A percentile compares a stretch with the other conserved stretches of the same genome.
Conservation (phyloP, 1,284 basidiomycete genomes). For the Pterulicium gracile region DNA sequence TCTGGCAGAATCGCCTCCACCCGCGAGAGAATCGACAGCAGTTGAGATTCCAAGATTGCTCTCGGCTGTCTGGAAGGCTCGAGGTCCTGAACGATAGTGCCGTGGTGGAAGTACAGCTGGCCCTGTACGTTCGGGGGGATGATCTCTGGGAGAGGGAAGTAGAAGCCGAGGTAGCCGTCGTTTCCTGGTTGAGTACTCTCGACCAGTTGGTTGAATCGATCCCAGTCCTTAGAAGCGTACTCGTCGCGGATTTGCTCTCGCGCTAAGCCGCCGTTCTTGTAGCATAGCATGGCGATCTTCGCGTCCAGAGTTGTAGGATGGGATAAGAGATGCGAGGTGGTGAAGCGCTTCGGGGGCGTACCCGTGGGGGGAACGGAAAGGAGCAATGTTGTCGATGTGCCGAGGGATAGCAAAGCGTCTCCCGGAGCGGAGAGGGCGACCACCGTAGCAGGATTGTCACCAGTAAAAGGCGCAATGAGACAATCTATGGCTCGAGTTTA, state of each 20-base stretch:
- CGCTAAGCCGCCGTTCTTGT: constrained; percentile 77
- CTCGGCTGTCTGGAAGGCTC: constrained; percentile 42
- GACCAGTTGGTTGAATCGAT: constrained; percentile 60
- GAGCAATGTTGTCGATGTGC: constrained; percentile 84
- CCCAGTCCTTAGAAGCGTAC: constrained; percentile 58
- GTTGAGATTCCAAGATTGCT: constrained; percentile 81
- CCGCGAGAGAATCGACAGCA: constrained; percentile 68
- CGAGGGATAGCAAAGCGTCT: constrained; percentile 84
- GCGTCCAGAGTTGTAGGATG: constrained; percentile 53
- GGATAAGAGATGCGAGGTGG: constrained; percentile 62
- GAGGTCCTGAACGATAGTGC: constrained; percentile 11
- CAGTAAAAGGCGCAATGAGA: constrained; percentile 77
- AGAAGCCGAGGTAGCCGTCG: constrained; percentile 52
- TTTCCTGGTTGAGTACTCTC: constrained; percentile 49
- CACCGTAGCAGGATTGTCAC: constrained; percentile 87
- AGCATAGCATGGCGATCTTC: constrained; percentile 73
- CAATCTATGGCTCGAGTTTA: too few relatives aligned
- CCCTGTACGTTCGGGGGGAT: constrained; percentile 68
- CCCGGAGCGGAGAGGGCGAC: constrained; percentile 71
- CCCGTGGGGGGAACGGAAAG: constrained; percentile 59
- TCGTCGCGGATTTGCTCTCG: constrained; percentile 72
- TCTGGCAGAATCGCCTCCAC: constrained; percentile 57
- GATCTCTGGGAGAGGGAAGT: constrained; percentile 78
- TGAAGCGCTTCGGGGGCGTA: constrained; percentile 55
- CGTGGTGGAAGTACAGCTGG: constrained; percentile 45